Conservation (phyloP, 116 monocot species). For the Cymodocea nodosa region DNA sequence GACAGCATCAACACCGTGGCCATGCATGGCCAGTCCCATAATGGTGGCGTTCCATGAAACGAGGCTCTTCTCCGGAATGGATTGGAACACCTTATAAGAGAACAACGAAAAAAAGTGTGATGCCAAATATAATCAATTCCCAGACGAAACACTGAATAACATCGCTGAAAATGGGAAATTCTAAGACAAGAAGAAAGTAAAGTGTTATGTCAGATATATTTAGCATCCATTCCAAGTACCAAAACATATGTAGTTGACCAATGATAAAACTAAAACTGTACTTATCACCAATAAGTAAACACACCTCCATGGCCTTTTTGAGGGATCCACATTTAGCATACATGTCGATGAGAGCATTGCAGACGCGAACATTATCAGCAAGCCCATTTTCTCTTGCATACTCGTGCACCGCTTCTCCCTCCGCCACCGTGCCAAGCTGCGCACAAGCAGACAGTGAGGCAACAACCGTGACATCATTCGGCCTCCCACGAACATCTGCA, state of each 20-base stretch:
- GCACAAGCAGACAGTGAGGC: slow-evolving; percentile 64
- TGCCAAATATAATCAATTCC: too few relatives aligned
- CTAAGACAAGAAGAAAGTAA: too few relatives aligned
- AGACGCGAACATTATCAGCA: slow-evolving; percentile 27
- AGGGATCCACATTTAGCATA: slow-evolving; percentile 67
- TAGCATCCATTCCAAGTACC: too few relatives aligned
- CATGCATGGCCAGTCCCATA: slow-evolving; percentile 49
- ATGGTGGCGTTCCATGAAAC: slow-evolving; percentile 75
- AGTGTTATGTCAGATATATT: too few relatives aligned
- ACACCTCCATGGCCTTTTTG: slow-evolving; percentile 27
- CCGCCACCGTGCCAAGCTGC: slow-evolving; percentile 44
- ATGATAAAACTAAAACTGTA: too few relatives aligned
- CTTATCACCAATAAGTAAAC: too few relatives aligned
- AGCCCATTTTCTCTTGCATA: slow-evolving; percentile 18
- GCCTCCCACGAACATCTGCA: slow-evolving; percentile 11
- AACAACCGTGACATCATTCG: slow-evolving; percentile 53
- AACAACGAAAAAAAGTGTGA: too few relatives aligned
- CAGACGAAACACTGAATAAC: too few relatives aligned
- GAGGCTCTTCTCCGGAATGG: slow-evolving; percentile 21
- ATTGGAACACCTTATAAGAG: slow-evolving; percentile 19
- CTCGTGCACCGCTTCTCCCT: slow-evolving; percentile 31
- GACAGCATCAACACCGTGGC: slow-evolving; percentile 35
- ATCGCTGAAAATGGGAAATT: too few relatives aligned
- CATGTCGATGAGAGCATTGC: slow-evolving; percentile 72
- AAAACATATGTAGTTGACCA: too few relatives aligned